Evolutionary conservation across 2,329 filamentous ascomycete species (phyloP).

Genomic region (Coniochaeta pulveracea): DNA sequence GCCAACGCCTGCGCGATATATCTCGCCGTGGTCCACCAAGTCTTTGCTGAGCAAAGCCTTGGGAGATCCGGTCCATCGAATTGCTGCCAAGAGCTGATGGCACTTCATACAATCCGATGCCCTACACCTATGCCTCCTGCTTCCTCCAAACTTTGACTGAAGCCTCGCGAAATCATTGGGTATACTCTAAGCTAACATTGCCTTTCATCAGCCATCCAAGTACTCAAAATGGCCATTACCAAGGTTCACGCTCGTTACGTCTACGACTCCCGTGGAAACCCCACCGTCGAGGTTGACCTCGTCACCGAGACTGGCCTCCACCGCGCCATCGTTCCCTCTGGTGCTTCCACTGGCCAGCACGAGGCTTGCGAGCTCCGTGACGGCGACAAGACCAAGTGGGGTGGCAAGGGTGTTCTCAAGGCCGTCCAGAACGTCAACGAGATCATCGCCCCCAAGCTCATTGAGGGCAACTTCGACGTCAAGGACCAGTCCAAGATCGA

Average conservation of each 20-base stretch:
- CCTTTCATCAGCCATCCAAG: no score
- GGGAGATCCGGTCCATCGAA: no score
- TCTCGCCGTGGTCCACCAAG: no score
- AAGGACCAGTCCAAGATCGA: conserved; percentile 81
- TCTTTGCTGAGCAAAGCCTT: no score
- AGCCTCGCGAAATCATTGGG: no score
- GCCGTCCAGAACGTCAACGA: conserved; percentile 80
- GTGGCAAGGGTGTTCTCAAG: conserved; percentile 77
- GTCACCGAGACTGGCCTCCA: conserved; percentile 94
- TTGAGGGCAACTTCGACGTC: conserved; percentile 73
- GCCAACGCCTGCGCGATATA: no score
- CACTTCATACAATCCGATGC: no score
- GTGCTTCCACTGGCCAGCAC: conserved; percentile 88
- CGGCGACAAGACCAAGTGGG: conserved; percentile 78
- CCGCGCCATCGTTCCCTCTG: conserved; percentile 94
- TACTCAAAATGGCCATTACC: conserved; percentile 75
- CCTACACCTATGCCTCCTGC: no score
- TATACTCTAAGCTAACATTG: no score
- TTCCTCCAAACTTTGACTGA: no score
- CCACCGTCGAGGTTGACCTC: conserved; percentile 95
- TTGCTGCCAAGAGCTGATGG: no score
- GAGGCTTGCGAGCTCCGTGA: conserved; percentile 88
- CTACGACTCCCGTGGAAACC: conserved; percentile 98
- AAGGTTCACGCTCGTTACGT: conserved; percentile 89
- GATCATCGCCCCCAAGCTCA: conserved; percentile 67